These are phyloP conservation scores for Gamsiella multidivaricata DNA, from an alignment of 192 early-diverging fungal species.

Conservation along the genomic window DNA sequence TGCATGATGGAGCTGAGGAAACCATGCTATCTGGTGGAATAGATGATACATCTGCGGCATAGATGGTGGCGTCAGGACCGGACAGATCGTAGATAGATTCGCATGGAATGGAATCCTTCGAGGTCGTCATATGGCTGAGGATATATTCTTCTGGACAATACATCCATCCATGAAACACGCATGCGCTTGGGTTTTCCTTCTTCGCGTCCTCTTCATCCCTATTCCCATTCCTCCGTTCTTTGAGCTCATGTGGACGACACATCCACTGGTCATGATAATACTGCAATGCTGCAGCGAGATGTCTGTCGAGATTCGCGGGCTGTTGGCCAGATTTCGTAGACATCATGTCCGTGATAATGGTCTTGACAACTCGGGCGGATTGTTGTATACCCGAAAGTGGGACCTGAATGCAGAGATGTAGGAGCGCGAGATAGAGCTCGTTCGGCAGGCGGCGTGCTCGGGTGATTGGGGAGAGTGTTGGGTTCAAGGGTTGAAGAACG, in stretches of 20 bases:
- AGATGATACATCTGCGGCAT: neutral
- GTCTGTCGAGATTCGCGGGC: conserved; percentile 24
- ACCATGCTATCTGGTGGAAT: no score
- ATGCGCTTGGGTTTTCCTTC: neutral
- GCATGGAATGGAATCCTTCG: neutral
- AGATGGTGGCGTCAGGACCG: neutral
- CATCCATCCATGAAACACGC: conserved; percentile 38
- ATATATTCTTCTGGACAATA: conserved; percentile 25
- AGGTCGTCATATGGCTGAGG: neutral
- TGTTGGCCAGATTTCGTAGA: conserved; percentile 9
- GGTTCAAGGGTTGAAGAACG: conserved; percentile 40
- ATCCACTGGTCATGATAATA: conserved; percentile 32
- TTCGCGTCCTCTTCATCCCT: neutral
- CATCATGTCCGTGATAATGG: conserved; percentile 33
- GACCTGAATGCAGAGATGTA: conserved; percentile 35
- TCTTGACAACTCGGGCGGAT: conserved; percentile 27
- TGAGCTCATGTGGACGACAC: conserved; percentile 14
- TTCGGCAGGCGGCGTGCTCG: conserved; percentile 26
- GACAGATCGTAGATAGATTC: conserved; percentile 5
- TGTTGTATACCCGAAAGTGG: conserved; percentile 3
- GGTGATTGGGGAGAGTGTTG: neutral
- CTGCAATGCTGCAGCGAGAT: conserved; percentile 34
- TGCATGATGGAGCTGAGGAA: neutral
- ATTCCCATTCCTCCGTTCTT: neutral
- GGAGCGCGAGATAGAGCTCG: conserved; percentile 37